phyloP scores from a whole-genome alignment of 768 basidiomycete genomes.

The Scleroderma bovista region DNA sequence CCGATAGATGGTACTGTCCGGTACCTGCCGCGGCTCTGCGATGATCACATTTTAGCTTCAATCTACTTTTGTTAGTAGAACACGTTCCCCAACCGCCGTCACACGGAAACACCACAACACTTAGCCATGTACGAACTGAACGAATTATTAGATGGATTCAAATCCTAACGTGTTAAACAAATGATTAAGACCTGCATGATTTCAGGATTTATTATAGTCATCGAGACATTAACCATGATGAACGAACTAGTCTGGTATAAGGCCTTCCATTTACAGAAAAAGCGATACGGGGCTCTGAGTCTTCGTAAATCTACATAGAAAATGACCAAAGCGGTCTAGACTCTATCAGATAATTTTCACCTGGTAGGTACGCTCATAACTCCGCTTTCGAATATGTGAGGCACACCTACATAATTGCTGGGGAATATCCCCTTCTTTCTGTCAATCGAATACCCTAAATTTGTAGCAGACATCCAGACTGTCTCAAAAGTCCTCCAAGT shows the following conservation, averaged over 20 bases:
- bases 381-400: conserved; percentile 8
- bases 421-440: conserved; percentile 80
- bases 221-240: background rate
- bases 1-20: conserved; percentile 7
- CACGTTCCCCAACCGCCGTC: background rate
- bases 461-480: conserved; percentile 19
- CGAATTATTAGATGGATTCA: background rate
- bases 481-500: conserved; percentile 12
- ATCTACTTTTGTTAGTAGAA: background rate
- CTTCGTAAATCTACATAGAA: background rate
- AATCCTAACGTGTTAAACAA: background rate
- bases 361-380: conserved; percentile 28
- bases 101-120: background rate
- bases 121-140: background rate
- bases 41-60: background rate
- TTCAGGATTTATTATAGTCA: no score
- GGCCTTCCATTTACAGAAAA: background rate
- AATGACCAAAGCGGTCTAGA: background rate
- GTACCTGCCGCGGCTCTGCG: background rate
- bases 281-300: no score
- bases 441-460: conserved; percentile 50
- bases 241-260: background rate
- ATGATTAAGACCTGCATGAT: background rate
- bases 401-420: conserved; percentile 72
- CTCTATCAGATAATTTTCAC: conserved; percentile 43